phyloP scores from a whole-genome alignment of 2,329 filamentous ascomycete species.

The Atkinsonella hypoxylon region DNA sequence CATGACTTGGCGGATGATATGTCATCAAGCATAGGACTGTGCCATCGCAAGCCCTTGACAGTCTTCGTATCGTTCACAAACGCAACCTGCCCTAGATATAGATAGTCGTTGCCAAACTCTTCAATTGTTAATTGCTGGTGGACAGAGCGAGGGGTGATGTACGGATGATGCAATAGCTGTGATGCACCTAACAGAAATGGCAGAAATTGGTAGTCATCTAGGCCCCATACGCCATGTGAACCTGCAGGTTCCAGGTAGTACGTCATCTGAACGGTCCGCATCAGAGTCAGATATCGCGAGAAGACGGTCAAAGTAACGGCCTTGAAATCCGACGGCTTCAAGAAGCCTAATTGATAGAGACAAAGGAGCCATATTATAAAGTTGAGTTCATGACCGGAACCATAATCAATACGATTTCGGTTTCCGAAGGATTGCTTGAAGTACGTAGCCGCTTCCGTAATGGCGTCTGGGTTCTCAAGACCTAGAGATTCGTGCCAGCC shows the following conservation, averaged over 20 bases:
- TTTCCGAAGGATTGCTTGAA: conserved; percentile 79
- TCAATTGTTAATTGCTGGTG: conserved; percentile 83
- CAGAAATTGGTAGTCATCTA: conserved; percentile 95
- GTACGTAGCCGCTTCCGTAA: conserved; percentile 67
- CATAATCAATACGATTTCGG: conserved; percentile 81
- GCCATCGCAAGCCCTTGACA: conserved; percentile 88
- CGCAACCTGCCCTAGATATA: conserved; percentile 84
- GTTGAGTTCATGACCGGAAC: conserved; percentile 93
- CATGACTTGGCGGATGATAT: conserved; percentile 84
- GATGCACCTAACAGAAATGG: conserved; percentile 92
- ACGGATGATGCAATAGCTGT: conserved; percentile 76
- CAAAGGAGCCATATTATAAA: conserved; percentile 96
- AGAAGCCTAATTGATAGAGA: conserved; percentile 63
- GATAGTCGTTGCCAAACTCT: conserved; percentile 69
- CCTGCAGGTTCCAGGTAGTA: conserved; percentile 97
- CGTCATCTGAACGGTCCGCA: conserved; percentile 77
- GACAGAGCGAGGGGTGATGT: conserved; percentile 66
- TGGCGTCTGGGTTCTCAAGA: conserved; percentile 37
- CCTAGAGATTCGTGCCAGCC: conserved; percentile 55
- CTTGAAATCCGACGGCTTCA: conserved; percentile 56
- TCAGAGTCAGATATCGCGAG: conserved; percentile 67
- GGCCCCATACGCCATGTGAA: conserved; percentile 93
- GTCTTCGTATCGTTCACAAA: conserved; percentile 97
- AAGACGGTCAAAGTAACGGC: conserved; percentile 69
- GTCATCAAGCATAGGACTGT: conserved; percentile 96